A percentile compares a stretch with the other conserved stretches of the same genome.
These are phyloP conservation scores for Amanita rimosa DNA, from an alignment of 768 basidiomycete genomes.

Conservation along the genomic window DNA sequence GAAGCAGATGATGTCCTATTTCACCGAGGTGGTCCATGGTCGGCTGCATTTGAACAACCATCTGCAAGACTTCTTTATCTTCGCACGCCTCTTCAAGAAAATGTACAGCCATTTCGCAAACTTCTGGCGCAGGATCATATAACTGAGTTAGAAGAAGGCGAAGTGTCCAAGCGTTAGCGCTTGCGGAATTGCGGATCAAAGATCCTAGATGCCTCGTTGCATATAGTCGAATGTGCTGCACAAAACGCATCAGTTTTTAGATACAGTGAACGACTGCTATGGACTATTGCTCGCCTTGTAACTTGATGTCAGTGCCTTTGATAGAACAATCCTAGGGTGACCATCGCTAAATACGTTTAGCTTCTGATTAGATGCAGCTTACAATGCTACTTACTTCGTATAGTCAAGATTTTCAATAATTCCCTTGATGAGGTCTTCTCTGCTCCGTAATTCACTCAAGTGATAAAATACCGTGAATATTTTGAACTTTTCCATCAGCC, in stretches of 20 bases:
- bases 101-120: conserved; percentile 82
- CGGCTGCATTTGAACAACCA: conserved; percentile 91
- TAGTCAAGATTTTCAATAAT: conserved; percentile 93
- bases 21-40: conserved; percentile 93
- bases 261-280: background rate
- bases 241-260: background rate
- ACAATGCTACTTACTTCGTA: conserved; percentile 46
- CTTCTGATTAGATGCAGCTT: conserved; percentile 3
- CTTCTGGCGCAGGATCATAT: conserved; percentile 86
- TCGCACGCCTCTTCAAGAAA: conserved; percentile 89
- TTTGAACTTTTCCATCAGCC: conserved; percentile 83
- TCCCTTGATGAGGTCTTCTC: conserved; percentile 86
- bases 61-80: conserved; percentile 68
- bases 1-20: conserved; percentile 75
- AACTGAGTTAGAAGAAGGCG: conserved; percentile 89
- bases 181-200: conserved; percentile 55
- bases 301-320: conserved; percentile 90
- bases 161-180: conserved; percentile 78
- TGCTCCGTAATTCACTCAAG: conserved; percentile 77
- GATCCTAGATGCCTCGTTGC: conserved; percentile 82
- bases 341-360: conserved; percentile 57
- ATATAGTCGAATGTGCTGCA: conserved; percentile 75
- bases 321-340: conserved; percentile 85
- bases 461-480: conserved; percentile 96
- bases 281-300: conserved; percentile 48